phyloP scores from a whole-genome alignment of 2,329 filamentous ascomycete species.

The Ascochyta koolunga region DNA sequence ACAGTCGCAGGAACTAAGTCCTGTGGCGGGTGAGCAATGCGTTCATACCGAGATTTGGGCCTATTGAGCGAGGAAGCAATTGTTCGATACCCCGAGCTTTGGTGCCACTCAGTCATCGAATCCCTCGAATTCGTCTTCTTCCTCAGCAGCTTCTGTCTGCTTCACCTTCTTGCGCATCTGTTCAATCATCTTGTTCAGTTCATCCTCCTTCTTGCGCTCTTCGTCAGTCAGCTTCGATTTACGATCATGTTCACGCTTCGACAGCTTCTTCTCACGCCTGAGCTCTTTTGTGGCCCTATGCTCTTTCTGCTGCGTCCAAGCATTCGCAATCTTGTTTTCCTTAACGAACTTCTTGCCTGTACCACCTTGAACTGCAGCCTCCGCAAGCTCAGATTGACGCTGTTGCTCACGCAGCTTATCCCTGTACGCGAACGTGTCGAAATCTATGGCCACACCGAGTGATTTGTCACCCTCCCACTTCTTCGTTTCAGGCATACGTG shows the following conservation, averaged over 20 bases:
- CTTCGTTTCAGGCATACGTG: slow-evolving; percentile 86
- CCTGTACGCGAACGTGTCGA: slow-evolving; percentile 51
- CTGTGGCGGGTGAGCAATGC: not conserved
- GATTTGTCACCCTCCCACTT: slow-evolving; percentile 53
- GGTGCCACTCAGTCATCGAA: slow-evolving; percentile 39
- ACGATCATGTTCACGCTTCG: slow-evolving; percentile 39
- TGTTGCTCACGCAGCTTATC: slow-evolving; percentile 54
- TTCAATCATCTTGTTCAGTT: slow-evolving; percentile 39
- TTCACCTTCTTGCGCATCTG: slow-evolving; percentile 36
- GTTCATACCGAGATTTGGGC: not conserved
- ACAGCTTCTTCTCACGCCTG: slow-evolving; percentile 43
- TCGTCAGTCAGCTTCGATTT: slow-evolving; percentile 34
- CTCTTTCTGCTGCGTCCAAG: slow-evolving; percentile 49
- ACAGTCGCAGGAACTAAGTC: not conserved
- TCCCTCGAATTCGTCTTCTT: slow-evolving; percentile 42
- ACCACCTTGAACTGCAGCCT: slow-evolving; percentile 31
- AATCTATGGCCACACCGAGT: slow-evolving; percentile 49
- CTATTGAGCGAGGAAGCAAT: not conserved
- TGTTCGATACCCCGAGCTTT: not conserved
- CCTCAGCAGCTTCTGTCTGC: slow-evolving; percentile 31
- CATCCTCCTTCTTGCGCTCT: slow-evolving; percentile 43
- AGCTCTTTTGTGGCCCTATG: slow-evolving; percentile 38
- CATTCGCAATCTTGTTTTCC: slow-evolving; percentile 35
- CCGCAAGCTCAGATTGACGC: slow-evolving; percentile 45
- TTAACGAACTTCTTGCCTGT: slow-evolving; percentile 30